Percentiles rank a stretch among this genome's conserved stretches.
Conservation (phyloP, 768 basidiomycete genomes). For the Rhodotorula babjevae region DNA sequence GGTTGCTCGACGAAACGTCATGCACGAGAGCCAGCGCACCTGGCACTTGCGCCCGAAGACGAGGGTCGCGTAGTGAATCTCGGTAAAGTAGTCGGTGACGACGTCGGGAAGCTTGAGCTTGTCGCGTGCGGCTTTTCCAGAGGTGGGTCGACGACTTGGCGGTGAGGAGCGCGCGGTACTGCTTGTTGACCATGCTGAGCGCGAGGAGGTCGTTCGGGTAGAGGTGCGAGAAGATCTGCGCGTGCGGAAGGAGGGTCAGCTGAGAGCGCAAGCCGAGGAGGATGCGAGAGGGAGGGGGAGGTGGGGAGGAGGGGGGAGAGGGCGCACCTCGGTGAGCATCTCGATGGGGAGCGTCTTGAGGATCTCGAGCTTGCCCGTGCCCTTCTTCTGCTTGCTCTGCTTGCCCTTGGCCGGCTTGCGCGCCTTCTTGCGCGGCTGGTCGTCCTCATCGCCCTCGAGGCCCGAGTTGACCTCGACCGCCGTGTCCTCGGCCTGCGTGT, state of each 20-base stretch:
- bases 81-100: background rate
- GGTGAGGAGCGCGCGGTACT: slow-evolving; percentile 2
- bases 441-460: background rate
- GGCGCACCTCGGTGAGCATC: background rate
- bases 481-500: background rate
- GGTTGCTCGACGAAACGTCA: too few species aligned
- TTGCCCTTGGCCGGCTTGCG: background rate
- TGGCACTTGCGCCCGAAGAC: background rate
- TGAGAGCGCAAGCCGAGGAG: too few species aligned
- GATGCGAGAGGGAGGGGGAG: too few species aligned
- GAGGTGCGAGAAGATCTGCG: slow-evolving; percentile 33
- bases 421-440: background rate
- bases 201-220: slow-evolving; percentile 41
- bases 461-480: background rate
- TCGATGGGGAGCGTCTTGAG: background rate
- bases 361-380: background rate
- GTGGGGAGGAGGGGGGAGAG: background rate
- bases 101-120: background rate
- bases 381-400: background rate
- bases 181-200: slow-evolving; percentile 1
- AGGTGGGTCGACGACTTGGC: background rate
- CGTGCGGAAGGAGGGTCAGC: background rate
- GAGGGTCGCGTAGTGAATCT: background rate
- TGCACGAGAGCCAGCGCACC: background rate
- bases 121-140: background rate